Evolutionary conservation across 108 stramenopile species (phyloP), one percentile per base, ranked within the genome.

Genomic region (Cyclotella baltica): DNA sequence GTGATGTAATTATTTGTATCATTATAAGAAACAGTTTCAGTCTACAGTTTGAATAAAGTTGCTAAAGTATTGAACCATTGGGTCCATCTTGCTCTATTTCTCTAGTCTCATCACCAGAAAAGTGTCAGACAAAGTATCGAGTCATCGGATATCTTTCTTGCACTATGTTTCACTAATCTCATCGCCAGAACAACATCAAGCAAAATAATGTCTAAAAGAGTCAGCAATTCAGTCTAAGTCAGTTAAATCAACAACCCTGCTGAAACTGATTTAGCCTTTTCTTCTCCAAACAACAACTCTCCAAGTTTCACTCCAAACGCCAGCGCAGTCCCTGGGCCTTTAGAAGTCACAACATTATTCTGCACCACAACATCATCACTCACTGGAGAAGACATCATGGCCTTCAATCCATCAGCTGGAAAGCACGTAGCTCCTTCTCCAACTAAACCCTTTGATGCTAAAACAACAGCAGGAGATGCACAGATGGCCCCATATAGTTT

Each of bases 341-440:
- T 80, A 5, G 87, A 74, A 10, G 93, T 93, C 28, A 88, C 83
- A 13, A 95, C 53, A 61, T 89, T 88, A 23, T 82, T 91, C 19
- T 83, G 85, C 9, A 92, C 87, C 34, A 94, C 90, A 8, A 97
- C 96, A 28, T 71, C 79, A 48, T 93, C 86, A 43, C 80, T 67
- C 6, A 65, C 78, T 27, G 83, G 83, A 63, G 85, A 67, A 10
- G 66, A 46, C 61, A 97, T 82, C 31, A 72, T 86, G 31, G 82
- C 77, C 20, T 87, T 78, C 53, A 97, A 88, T 40, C 68, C 86
- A 30, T 88, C 86, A 27, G 96, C 96, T 10, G 96, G 96, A 78
- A 95, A 97, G 56, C 98, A 97, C 0, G 98, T 98, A 0, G 94
- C 96, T 35, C 86, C 70, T 18, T 83, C 92, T 13, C 80, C 81